Base-by-base conservation (phyloP, 164 flowering plant species). In the Paratinospora sagittata region DNA sequence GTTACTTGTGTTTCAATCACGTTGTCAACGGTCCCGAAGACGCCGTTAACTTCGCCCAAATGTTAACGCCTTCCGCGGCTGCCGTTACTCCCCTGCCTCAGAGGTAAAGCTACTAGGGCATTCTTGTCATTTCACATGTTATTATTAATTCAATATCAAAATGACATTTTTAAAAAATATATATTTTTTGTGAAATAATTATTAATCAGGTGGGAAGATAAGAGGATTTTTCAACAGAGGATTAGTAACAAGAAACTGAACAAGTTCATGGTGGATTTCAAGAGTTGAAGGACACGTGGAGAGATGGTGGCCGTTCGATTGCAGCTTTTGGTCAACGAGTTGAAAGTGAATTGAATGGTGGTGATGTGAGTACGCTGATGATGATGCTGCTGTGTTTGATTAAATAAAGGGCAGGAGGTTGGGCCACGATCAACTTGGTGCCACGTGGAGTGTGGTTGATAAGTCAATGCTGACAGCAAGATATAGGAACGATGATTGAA, bases 1-100 rank as follows among this genome's bases (percentile, higher is more conserved):
- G 97, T 14, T 91, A 91, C 69, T 67, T 91, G 16, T 89, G 97
- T 79, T 91, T 91, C 73, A 88, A 86, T 76, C 82, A 78, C 14
- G 78, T 83, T 41, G 75, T 91, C 67, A 85, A 84, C 58, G 62
- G 74, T 21, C 77, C 65, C 0, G 82, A 86, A 27, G 88, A 82
- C 34, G 87, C 86, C 23, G 58, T 82, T 8, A 75, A 85, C 65
- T 80, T 88, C 16, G 84, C 87, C 10, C 74, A 77, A 12, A 66
- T 68, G 74, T 27, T 82, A 52, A 75, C 81, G 8, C 76, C 76
- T 6, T 67, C 65, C 1, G 33, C 67, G n/a, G n/a, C n/a, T n/a
- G n/a, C n/a, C 43, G 63, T 62, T 2, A 17, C 76, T 6, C 36
- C 76, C 36, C 49, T 63, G 0, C 74, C 81, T 27, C 65, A 47